A percentile compares a stretch with the other conserved stretches of the same genome.
phyloP scores from a whole-genome alignment of 2,329 filamentous ascomycete species.

The Apiospora sp. region DNA sequence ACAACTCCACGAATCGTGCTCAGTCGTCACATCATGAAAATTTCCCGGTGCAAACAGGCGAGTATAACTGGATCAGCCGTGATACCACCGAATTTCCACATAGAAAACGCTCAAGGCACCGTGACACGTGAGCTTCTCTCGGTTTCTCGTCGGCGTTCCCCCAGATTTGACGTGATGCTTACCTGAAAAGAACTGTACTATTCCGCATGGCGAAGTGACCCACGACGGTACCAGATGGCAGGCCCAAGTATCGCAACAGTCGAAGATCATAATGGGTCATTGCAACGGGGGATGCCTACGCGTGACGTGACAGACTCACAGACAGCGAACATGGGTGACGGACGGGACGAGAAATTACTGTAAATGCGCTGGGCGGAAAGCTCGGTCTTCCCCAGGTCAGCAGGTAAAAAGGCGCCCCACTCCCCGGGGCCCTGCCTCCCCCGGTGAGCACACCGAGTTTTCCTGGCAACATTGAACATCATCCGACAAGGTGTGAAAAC shows the following conservation, averaged over 20 bases:
- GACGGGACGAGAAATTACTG: background rate
- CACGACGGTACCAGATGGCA: background rate
- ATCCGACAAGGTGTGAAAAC: background rate
- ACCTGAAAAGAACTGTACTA: background rate
- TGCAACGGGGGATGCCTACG: background rate
- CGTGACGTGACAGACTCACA: background rate
- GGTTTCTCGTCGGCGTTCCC: slow-evolving; percentile 3
- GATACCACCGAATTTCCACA: background rate
- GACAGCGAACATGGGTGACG: too few species aligned
- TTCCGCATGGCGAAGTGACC: background rate
- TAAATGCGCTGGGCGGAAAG: background rate
- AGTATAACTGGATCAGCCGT: slow-evolving; percentile 18
- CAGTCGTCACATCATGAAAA: background rate
- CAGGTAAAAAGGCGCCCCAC: background rate
- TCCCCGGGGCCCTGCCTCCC: background rate
- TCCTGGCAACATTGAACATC: background rate
- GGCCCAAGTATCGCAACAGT: background rate
- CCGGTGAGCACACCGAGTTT: slow-evolving; percentile 5
- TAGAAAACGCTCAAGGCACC: background rate
- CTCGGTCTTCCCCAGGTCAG: slow-evolving; percentile 12
- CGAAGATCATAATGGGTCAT: background rate
- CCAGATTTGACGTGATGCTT: background rate
- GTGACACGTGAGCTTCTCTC: slow-evolving; percentile 1
- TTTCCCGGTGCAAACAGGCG: slow-evolving; percentile 4
- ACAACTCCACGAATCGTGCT: slow-evolving; percentile 16